A percentile compares a stretch with the other conserved stretches of the same genome.
phyloP scores from a whole-genome alignment of 2,329 filamentous ascomycete species.

The Aspergillus tanneri region DNA sequence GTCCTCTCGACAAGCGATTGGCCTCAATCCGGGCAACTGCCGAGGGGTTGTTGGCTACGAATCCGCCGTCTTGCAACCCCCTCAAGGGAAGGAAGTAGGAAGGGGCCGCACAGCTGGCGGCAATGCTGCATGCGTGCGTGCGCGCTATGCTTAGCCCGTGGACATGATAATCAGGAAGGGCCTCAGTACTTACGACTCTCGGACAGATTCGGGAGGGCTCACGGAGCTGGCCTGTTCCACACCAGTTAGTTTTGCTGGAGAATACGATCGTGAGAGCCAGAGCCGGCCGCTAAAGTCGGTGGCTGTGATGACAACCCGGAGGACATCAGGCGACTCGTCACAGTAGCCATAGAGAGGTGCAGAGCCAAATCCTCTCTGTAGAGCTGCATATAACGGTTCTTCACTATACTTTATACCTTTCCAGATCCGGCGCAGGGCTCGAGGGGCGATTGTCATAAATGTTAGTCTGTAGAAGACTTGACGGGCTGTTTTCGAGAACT shows the following conservation, averaged over 20 bases:
- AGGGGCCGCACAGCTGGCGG: background rate
- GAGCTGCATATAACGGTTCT: background rate
- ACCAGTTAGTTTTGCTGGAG: background rate
- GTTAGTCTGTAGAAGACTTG: background rate
- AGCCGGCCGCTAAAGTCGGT: background rate
- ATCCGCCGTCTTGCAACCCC: background rate
- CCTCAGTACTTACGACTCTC: too few relatives aligned
- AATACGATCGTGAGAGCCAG: background rate
- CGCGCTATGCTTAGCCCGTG: too few relatives aligned
- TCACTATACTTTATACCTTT: background rate
- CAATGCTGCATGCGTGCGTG: too few relatives aligned
- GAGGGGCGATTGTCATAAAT: too few relatives aligned
- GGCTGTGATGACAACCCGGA: background rate
- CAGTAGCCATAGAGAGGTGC: background rate
- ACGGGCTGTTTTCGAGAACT: background rate
- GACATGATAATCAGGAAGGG: too few relatives aligned
- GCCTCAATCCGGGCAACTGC: background rate
- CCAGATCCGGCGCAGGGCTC: background rate
- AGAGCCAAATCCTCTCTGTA: background rate
- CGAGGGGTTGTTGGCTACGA: background rate
- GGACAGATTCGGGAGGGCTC: too few relatives aligned
- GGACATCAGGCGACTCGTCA: background rate
- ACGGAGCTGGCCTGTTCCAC: too few relatives aligned
- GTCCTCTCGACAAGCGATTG: background rate
- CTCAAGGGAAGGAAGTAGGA: background rate